phyloP scores from a whole-genome alignment of 2,329 filamentous ascomycete genomes.

The Monosporascus sp. region DNA sequence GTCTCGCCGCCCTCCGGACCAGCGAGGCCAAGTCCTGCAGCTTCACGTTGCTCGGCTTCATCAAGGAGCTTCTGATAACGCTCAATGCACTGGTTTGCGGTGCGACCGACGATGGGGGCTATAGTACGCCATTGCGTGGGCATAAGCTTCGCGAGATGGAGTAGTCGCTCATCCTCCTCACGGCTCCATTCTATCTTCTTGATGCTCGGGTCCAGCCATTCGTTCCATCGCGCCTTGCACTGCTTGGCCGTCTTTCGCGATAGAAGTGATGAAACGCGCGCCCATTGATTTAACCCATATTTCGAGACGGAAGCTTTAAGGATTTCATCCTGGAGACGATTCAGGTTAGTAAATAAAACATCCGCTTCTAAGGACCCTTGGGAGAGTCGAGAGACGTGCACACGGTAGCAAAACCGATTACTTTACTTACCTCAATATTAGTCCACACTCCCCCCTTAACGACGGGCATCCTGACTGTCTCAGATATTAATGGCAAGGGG shows the following conservation, averaged over 20 bases:
- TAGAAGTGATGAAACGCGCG: slow-evolving; percentile 92
- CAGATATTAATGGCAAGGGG: not conserved
- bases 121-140: slow-evolving; percentile 99
- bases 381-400: not conserved
- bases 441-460: slow-evolving; percentile 73
- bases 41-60: slow-evolving; percentile 87
- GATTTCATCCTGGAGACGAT: slow-evolving; percentile 70
- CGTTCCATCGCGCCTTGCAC: slow-evolving; percentile 96
- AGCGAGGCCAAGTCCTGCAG: slow-evolving; percentile 71
- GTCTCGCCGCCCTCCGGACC: slow-evolving; percentile 85
- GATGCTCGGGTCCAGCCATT: slow-evolving; percentile 97
- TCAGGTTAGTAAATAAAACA: not conserved
- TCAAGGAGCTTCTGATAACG: slow-evolving; percentile 95
- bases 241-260: slow-evolving; percentile 98
- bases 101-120: slow-evolving; percentile 90
- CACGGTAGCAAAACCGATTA: not conserved
- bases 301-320: slow-evolving; percentile 93
- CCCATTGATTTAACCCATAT: slow-evolving; percentile 96
- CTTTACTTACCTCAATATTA: slow-evolving; percentile 45
- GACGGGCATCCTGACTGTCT: slow-evolving; percentile 54
- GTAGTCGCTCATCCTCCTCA: slow-evolving; percentile 94
- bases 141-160: slow-evolving; percentile 97
- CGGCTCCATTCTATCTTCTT: slow-evolving; percentile 99
- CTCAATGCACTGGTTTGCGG: slow-evolving; percentile 94
- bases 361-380: not conserved